Percentiles rank a stretch among this genome's conserved stretches.
Evolutionary conservation across 2,329 filamentous ascomycete species (phyloP).

Genomic region (Xylaria sp.): DNA sequence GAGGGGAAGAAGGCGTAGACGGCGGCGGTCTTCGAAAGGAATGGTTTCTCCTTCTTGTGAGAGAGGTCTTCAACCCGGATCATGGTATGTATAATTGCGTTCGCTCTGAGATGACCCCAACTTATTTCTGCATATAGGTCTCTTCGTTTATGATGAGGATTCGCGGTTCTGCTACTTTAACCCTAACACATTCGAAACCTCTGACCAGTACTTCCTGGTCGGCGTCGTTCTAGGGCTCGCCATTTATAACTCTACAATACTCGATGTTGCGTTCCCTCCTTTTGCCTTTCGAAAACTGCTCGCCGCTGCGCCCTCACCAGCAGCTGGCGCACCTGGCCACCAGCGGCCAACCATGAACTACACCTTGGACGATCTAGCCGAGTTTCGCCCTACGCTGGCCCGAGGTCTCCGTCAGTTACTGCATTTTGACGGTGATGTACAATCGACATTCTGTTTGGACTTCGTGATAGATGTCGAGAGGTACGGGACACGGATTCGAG

Average conservation of each 20-base stretch:
- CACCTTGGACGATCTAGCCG: constrained; percentile 82
- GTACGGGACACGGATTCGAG: constrained; percentile 74
- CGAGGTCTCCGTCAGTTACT: constrained; percentile 79
- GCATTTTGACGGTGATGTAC: constrained; percentile 85
- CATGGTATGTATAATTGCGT: constrained; percentile 70
- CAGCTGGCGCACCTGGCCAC: constrained; percentile 64
- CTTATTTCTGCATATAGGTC: constrained; percentile 62
- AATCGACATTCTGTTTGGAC: constrained; percentile 81
- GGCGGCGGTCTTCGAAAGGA: constrained; percentile 91
- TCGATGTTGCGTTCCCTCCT: constrained; percentile 87
- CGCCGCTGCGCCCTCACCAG: constrained; percentile 75
- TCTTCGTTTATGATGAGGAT: constrained; percentile 93
- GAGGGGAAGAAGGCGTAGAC: constrained; percentile 90
- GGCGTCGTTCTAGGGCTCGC: constrained; percentile 88
- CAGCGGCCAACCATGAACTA: constrained; percentile 74
- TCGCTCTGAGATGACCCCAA: constrained; percentile 3
- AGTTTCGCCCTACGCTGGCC: constrained; percentile 81
- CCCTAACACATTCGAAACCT: constrained; percentile 86
- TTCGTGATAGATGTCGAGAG: constrained; percentile 82
- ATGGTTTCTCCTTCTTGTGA: constrained; percentile 89
- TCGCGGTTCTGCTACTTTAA: constrained; percentile 95
- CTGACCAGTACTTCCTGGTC: constrained; percentile 90
- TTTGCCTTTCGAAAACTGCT: constrained; percentile 91
- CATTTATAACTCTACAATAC: constrained; percentile 94
- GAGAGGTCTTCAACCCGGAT: constrained; percentile 90